Percentiles rank a stretch among this genome's conserved stretches.
Evolutionary conservation across 768 basidiomycete genomes (phyloP).

Genomic region (Strobilomyces echinocephalus): DNA sequence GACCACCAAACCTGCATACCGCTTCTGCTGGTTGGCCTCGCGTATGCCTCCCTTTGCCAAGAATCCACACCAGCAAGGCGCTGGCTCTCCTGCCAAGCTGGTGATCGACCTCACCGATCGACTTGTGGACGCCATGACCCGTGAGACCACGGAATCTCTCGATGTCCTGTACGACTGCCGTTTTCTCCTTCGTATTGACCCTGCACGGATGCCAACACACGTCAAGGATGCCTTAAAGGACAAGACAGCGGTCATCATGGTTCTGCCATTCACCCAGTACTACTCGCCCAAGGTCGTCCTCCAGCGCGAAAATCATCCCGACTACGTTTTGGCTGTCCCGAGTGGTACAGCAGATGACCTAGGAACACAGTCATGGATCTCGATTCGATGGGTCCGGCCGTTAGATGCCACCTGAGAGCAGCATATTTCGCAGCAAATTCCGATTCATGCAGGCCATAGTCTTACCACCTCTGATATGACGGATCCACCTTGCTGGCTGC

Average conservation of each 20-base stretch:
- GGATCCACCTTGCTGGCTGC: neutral
- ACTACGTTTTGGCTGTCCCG: conserved; percentile 21
- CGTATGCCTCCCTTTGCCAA: conserved; percentile 47
- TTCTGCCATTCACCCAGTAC: conserved; percentile 41
- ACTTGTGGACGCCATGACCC: conserved; percentile 16
- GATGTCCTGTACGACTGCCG: conserved; percentile 62
- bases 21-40: conserved; percentile 57
- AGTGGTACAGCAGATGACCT: neutral
- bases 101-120: conserved; percentile 41
- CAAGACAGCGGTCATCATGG: conserved; percentile 25
- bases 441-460: neutral
- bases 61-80: conserved; percentile 24
- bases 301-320: conserved; percentile 14
- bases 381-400: conserved; percentile 38
- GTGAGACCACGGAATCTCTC: conserved; percentile 12
- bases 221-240: conserved; percentile 30
- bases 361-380: conserved; percentile 39
- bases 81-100: conserved; percentile 26
- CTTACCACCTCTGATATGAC: neutral
- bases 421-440: neutral
- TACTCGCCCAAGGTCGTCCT: conserved; percentile 45
- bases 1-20: conserved; percentile 17
- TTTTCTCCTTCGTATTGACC: conserved; percentile 49
- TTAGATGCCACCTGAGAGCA: conserved; percentile 26
- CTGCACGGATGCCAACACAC: conserved; percentile 38